Conservation (phyloP, 805 yeast genomes). For the Candida schatavii region DNA sequence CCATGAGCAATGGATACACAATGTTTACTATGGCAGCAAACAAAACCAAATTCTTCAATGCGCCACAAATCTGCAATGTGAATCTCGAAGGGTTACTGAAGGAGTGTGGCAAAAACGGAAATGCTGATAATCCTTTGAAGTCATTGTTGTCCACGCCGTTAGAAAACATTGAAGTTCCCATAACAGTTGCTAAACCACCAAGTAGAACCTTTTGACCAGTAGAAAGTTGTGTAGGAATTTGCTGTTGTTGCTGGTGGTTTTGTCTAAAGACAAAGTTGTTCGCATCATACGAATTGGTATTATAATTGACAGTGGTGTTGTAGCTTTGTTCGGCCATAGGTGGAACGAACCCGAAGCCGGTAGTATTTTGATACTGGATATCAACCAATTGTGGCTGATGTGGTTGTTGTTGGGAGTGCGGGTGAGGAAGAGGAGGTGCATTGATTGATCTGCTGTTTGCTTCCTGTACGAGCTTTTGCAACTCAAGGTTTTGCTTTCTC, state of each 20-base stretch:
- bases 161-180: slow-evolving; percentile 59
- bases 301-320: slow-evolving; percentile 13
- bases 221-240: slow-evolving; percentile 7
- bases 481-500: slow-evolving; percentile 43
- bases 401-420: slow-evolving; percentile 7
- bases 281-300: slow-evolving; percentile 8
- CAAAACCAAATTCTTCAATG: slow-evolving; percentile 23
- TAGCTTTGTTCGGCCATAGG: slow-evolving; percentile 11
- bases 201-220: slow-evolving; percentile 43
- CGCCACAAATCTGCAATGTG: slow-evolving; percentile 19
- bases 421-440: slow-evolving; percentile 6
- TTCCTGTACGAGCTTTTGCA: slow-evolving; percentile 35
- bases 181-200: slow-evolving; percentile 64
- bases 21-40: slow-evolving; percentile 16
- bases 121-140: slow-evolving; percentile 45
- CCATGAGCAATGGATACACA: slow-evolving; percentile 7
- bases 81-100: slow-evolving; percentile 20
- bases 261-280: slow-evolving; percentile 7
- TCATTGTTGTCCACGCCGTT: slow-evolving; percentile 38
- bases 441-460: slow-evolving; percentile 29
- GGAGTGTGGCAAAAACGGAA: slow-evolving; percentile 34
- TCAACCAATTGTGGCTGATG: slow-evolving; percentile 3
- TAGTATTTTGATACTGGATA: not conserved
- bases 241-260: slow-evolving; percentile 7
- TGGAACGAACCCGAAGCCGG: slow-evolving; percentile 16